phyloP scores from a whole-genome alignment of 805 yeast genomes.

The Sugiyamaella mastotermitis region DNA sequence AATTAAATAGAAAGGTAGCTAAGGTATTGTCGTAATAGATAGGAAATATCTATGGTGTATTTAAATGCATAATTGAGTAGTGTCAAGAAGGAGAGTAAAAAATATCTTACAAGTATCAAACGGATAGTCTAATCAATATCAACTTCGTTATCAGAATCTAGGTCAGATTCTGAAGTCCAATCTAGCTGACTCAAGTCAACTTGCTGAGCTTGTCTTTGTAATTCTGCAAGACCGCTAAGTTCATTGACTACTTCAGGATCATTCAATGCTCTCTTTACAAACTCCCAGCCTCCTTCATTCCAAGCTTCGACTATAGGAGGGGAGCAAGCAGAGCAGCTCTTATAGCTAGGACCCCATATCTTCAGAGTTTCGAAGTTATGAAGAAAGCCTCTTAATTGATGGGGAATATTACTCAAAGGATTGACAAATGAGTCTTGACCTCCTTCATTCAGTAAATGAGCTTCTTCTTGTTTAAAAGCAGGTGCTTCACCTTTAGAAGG shows the following conservation, averaged over 20 bases:
- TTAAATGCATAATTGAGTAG: no score
- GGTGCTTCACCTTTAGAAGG: conserved; percentile 43
- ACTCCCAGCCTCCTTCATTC: conserved; percentile 64
- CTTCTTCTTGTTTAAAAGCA: conserved; percentile 21
- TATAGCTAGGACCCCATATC: conserved; percentile 65
- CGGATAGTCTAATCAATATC: background rate
- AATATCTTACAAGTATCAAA: no score
- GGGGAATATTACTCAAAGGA: conserved; percentile 65
- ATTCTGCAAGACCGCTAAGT: conserved; percentile 68
- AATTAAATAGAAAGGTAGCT: no score
- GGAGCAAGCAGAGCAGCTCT: conserved; percentile 85
- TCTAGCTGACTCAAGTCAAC: conserved; percentile 34
- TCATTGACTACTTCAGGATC: conserved; percentile 65
- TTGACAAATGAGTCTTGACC: conserved; percentile 29
- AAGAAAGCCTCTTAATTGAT: conserved; percentile 86
- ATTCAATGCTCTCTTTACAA: conserved; percentile 64
- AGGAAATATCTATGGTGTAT: no score
- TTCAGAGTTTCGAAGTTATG: conserved; percentile 57
- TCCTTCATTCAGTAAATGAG: conserved; percentile 12
- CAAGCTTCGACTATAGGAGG: conserved; percentile 47
- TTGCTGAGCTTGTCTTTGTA: conserved; percentile 67
- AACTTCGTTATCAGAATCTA: conserved; percentile 18
- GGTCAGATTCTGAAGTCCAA: conserved; percentile 31
- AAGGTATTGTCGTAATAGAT: no score
- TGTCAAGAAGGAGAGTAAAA: no score